Conservation (phyloP, 495 filamentous ascomycete species). For the Penicillium lagena region DNA sequence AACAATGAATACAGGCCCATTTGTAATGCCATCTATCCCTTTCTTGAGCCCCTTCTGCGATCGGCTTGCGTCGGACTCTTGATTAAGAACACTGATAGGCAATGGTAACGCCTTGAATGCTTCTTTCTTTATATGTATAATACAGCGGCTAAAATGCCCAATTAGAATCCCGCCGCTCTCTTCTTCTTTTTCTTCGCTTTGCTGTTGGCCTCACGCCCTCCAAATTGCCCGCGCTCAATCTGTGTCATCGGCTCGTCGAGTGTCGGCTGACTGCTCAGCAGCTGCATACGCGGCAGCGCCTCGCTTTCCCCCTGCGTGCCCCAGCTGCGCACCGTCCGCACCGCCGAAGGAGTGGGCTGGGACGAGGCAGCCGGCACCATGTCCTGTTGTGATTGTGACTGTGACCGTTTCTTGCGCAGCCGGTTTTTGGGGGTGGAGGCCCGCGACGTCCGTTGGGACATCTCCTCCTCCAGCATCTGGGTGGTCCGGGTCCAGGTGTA, state of each 20-base stretch:
- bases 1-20: not conserved
- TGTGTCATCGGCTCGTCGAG: conserved; percentile 38
- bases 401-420: conserved; percentile 17
- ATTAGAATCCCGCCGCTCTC: conserved; percentile 38
- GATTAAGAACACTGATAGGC: no score
- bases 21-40: conserved; percentile 39
- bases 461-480: conserved; percentile 15
- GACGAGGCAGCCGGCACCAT: conserved; percentile 11
- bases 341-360: conserved; percentile 19
- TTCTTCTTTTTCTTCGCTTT: conserved; percentile 32
- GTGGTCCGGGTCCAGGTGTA: conserved; percentile 34
- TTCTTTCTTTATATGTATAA: no score
- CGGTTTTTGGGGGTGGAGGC: conserved; percentile 15
- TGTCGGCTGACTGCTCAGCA: conserved; percentile 33
- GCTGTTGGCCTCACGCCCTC: conserved; percentile 24
- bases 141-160: no score
- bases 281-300: conserved; percentile 6
- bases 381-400: not conserved
- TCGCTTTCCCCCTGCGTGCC: conserved; percentile 34
- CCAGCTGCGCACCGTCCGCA: conserved; percentile 19
- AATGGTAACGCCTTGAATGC: no score
- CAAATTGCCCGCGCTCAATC: conserved; percentile 34
- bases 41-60: conserved; percentile 14
- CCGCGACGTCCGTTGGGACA: conserved; percentile 10
- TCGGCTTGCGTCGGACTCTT: conserved; percentile 2